These are phyloP conservation scores for Encephalitozoon romaleae DNA, from an alignment of 371 early-diverging fungal species.

Conservation along the genomic window DNA sequence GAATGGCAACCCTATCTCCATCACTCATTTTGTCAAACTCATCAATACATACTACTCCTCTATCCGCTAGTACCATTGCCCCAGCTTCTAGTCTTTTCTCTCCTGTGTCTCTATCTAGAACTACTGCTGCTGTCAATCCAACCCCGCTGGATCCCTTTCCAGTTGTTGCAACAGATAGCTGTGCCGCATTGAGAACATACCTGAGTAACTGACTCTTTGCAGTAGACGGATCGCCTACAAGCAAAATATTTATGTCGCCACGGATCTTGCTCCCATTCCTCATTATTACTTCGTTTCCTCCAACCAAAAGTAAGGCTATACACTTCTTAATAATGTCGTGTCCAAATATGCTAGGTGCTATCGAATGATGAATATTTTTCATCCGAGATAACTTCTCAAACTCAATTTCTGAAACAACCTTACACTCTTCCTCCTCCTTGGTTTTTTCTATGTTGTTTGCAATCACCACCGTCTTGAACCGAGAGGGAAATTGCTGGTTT, in stretches of 20 bases:
- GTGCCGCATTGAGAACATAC: constrained; percentile 76
- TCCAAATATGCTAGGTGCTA: constrained; percentile 93
- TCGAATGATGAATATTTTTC: constrained; percentile 69
- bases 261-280: constrained; percentile 83
- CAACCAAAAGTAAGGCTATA: constrained; percentile 76
- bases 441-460: constrained; percentile 76
- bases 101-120: constrained; percentile 71
- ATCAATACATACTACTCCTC: constrained; percentile 95
- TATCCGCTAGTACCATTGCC: constrained; percentile 96
- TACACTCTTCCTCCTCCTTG: neutral
- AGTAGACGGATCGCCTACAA: constrained; percentile 92
- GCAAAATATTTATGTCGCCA: constrained; percentile 85
- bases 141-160: constrained; percentile 91
- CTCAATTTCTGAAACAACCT: constrained; percentile 63
- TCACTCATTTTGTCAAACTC: constrained; percentile 99
- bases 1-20: constrained; percentile 92
- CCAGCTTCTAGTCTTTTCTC: constrained; percentile 90
- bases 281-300: constrained; percentile 84
- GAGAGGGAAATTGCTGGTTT: constrained; percentile 32
- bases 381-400: constrained; percentile 69
- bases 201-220: constrained; percentile 82
- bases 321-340: constrained; percentile 90
- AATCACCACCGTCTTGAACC: constrained; percentile 71
- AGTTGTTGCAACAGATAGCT: constrained; percentile 80
- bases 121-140: constrained; percentile 87